Conservation (phyloP, 495 filamentous ascomycete species). For the Neurospora tetrasperma region DNA sequence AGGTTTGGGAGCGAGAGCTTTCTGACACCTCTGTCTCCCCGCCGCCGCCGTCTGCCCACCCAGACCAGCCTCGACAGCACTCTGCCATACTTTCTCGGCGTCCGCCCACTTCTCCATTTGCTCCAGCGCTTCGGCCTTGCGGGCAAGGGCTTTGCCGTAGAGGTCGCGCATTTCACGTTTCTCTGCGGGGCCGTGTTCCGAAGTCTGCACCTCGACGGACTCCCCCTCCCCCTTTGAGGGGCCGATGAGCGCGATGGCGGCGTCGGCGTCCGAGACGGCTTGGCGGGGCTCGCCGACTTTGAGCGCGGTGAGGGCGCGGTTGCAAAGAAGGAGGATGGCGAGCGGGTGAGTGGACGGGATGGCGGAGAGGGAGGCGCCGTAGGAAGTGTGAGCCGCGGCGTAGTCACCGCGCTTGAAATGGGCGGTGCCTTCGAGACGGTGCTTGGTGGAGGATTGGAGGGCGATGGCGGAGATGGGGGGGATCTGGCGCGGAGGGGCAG, state of each 20-base stretch:
- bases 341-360: conserved; percentile 78
- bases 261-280: conserved; percentile 73
- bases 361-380: conserved; percentile 61
- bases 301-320: conserved; percentile 78
- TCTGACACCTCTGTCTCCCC: conserved; percentile 84
- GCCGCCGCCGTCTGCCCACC: conserved; percentile 75
- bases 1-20: conserved; percentile 56
- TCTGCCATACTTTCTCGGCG: conserved; percentile 67
- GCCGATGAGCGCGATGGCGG: conserved; percentile 71
- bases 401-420: conserved; percentile 95
- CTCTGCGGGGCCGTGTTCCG: conserved; percentile 41
- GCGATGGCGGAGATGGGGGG: conserved; percentile 57
- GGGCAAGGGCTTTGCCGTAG: conserved; percentile 82
- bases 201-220: conserved; percentile 51
- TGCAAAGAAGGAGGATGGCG: conserved; percentile 75
- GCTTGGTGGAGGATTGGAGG: conserved; percentile 59
- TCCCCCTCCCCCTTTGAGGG: conserved; percentile 67
- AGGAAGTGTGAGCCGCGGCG: conserved; percentile 69
- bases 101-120: conserved; percentile 91
- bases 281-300: conserved; percentile 85
- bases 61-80: conserved; percentile 71
- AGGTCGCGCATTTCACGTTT: conserved; percentile 85
- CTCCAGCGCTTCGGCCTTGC: conserved; percentile 92
- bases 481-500: conserved; percentile 48
- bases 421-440: conserved; percentile 68